phyloP scores from a whole-genome alignment of 768 basidiomycete species.

The Pisolithus microcarpus region DNA sequence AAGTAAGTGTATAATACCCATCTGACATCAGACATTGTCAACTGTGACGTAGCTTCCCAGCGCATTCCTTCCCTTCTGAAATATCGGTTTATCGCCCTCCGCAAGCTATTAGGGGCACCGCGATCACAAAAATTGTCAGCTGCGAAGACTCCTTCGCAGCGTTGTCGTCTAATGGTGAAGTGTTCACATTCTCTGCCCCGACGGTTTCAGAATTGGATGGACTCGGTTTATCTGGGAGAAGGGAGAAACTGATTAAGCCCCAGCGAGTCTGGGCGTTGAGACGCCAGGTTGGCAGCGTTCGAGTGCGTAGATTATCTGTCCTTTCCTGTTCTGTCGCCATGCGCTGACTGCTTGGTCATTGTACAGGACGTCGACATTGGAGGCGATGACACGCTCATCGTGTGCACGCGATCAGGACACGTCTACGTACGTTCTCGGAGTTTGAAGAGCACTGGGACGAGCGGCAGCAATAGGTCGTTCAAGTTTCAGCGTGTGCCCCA shows the following conservation, averaged over 20 bases:
- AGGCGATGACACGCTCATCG: slow-evolving; percentile 77
- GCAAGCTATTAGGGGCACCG: slow-evolving; percentile 59
- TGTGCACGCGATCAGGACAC: slow-evolving; percentile 93
- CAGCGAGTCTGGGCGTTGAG: slow-evolving; percentile 88
- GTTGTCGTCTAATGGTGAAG: slow-evolving; percentile 79
- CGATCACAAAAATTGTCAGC: slow-evolving; percentile 71
- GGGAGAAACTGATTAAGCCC: slow-evolving; percentile 53
- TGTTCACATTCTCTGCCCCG: slow-evolving; percentile 69
- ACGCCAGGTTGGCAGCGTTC: slow-evolving; percentile 80
- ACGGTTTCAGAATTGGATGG: slow-evolving; percentile 26
- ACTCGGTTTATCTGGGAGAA: slow-evolving; percentile 16
- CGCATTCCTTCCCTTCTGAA: slow-evolving; percentile 67
- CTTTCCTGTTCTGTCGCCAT: neutral
- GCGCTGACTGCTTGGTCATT: neutral
- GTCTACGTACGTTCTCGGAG: slow-evolving; percentile 78
- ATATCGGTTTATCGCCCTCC: slow-evolving; percentile 79
- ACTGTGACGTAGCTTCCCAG: slow-evolving; percentile 52
- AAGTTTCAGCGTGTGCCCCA: slow-evolving; percentile 78
- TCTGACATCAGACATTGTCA: slow-evolving; percentile 1
- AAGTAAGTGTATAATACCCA: slow-evolving; percentile 36
- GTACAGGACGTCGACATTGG: slow-evolving; percentile 81
- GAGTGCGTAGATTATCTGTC: slow-evolving; percentile 34
- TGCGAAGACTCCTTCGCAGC: slow-evolving; percentile 80
- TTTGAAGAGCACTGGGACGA: slow-evolving; percentile 18
- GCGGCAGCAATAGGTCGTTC: slow-evolving; percentile 39